These are phyloP conservation scores for Ascochyta koolunga DNA, from an alignment of 2,329 filamentous ascomycete genomes.

Conservation along the genomic window DNA sequence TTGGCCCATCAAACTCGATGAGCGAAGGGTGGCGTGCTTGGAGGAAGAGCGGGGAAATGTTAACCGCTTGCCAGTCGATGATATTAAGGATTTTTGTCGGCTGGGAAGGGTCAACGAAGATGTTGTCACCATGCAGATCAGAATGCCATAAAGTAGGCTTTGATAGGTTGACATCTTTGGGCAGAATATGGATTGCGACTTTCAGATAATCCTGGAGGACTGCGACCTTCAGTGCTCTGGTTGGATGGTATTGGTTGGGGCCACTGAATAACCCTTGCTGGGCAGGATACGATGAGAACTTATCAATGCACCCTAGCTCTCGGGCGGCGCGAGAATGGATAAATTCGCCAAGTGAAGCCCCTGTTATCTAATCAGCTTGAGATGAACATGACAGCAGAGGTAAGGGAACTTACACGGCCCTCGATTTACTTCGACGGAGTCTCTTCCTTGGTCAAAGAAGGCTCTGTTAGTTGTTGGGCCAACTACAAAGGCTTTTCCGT, in stretches of 20 bases:
- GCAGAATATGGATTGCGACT: slow-evolving; percentile 30
- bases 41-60: slow-evolving; percentile 37
- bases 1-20: slow-evolving; percentile 31
- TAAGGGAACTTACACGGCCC: slow-evolving; percentile 24
- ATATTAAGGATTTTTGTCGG: slow-evolving; percentile 38
- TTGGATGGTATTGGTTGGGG: slow-evolving; percentile 32
- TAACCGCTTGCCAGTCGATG: slow-evolving; percentile 45
- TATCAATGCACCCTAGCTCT: slow-evolving; percentile 26
- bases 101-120: slow-evolving; percentile 40
- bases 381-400: slow-evolving; percentile 12
- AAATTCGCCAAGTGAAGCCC: slow-evolving; percentile 23
- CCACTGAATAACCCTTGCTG: slow-evolving; percentile 29
- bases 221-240: slow-evolving; percentile 29
- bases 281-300: slow-evolving; percentile 20
- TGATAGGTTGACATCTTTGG: slow-evolving; percentile 24
- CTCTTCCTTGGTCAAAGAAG: slow-evolving; percentile 25
- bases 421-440: slow-evolving; percentile 20
- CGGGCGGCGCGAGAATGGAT: slow-evolving; percentile 19
- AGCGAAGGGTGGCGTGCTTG: slow-evolving; percentile 32
- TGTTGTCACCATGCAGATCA: slow-evolving; percentile 42
- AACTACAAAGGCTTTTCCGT: slow-evolving; percentile 18
- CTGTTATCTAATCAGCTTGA: slow-evolving; percentile 22
- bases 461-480: slow-evolving; percentile 24
- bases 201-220: slow-evolving; percentile 36
- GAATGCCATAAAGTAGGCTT: slow-evolving; percentile 39